Conservation (phyloP, 2,329 filamentous ascomycete species). For the Aureobasidium zeae region DNA sequence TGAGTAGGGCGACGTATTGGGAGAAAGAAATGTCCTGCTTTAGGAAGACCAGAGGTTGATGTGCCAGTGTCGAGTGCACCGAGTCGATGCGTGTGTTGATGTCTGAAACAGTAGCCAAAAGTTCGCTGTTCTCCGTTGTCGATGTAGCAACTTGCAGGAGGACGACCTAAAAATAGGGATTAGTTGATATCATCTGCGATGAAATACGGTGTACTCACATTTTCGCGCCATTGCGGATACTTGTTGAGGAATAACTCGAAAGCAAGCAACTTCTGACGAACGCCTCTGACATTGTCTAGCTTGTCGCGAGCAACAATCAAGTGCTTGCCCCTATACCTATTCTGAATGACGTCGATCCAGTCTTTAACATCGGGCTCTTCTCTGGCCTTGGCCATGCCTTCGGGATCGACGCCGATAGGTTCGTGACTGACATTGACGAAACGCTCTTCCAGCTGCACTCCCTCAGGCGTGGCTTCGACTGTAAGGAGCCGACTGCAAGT, state of each 20-base stretch:
- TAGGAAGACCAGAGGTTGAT: slow-evolving; percentile 86
- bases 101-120: slow-evolving; percentile 81
- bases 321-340: slow-evolving; percentile 78
- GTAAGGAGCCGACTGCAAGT: slow-evolving; percentile 85
- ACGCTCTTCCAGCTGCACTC: slow-evolving; percentile 81
- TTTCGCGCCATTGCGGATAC: slow-evolving; percentile 80
- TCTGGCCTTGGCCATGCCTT: slow-evolving; percentile 47
- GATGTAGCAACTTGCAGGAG: slow-evolving; percentile 91
- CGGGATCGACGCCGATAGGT: slow-evolving; percentile 64
- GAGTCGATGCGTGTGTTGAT: slow-evolving; percentile 94
- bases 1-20: slow-evolving; percentile 85
- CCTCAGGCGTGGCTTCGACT: slow-evolving; percentile 82
- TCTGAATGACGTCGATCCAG: slow-evolving; percentile 72
- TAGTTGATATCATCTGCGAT: too few relatives aligned
- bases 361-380: slow-evolving; percentile 61
- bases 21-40: slow-evolving; percentile 90
- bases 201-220: slow-evolving; percentile 34
- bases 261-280: slow-evolving; percentile 84
- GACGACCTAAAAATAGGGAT: slow-evolving; percentile 57
- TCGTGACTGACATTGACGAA: slow-evolving; percentile 82
- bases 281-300: slow-evolving; percentile 83
- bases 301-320: slow-evolving; percentile 92
- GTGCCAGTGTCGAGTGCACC: slow-evolving; percentile 77
- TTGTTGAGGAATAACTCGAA: slow-evolving; percentile 92
- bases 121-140: slow-evolving; percentile 75